phyloP scores from a whole-genome alignment of 1,284 basidiomycete genomes.

The Ceratobasidium sp. region DNA sequence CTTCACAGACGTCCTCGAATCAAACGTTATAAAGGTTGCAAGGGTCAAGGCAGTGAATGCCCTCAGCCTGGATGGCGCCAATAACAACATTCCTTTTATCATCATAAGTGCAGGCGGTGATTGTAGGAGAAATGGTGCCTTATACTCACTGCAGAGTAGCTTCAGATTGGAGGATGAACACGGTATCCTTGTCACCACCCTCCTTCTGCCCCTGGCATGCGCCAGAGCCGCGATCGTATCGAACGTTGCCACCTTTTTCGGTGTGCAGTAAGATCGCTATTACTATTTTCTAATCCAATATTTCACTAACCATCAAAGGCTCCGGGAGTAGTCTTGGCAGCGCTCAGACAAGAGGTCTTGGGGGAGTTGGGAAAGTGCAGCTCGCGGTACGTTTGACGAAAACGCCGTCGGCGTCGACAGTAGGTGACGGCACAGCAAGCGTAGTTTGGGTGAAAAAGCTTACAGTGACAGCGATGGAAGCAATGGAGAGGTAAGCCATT shows the following conservation, averaged over 20 bases:
- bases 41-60: conserved; percentile 58
- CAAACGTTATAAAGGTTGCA: conserved; percentile 55
- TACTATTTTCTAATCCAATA: not conserved
- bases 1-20: conserved; percentile 45
- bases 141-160: conserved; percentile 52
- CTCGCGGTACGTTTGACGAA: conserved; percentile 42
- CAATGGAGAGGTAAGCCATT: conserved; percentile 19
- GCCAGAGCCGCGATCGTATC: conserved; percentile 34
- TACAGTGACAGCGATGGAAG: conserved; percentile 1
- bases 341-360: conserved; percentile 55
- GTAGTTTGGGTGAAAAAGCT: conserved; percentile 18
- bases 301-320: conserved; percentile 19
- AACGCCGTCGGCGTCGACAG: not conserved
- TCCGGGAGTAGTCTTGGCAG: conserved; percentile 54
- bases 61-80: conserved; percentile 58
- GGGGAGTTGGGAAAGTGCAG: conserved; percentile 56
- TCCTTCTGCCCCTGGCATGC: conserved; percentile 39
- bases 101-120: conserved; percentile 53
- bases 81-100: conserved; percentile 55
- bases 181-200: conserved; percentile 37
- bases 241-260: conserved; percentile 21
- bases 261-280: not conserved
- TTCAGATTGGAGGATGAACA: conserved; percentile 51
- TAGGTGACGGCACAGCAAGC: conserved; percentile 21
- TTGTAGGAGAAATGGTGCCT: conserved; percentile 48